Base-by-base conservation (phyloP, 1,284 basidiomycete species). In the Apiotrichum brassicae region DNA sequence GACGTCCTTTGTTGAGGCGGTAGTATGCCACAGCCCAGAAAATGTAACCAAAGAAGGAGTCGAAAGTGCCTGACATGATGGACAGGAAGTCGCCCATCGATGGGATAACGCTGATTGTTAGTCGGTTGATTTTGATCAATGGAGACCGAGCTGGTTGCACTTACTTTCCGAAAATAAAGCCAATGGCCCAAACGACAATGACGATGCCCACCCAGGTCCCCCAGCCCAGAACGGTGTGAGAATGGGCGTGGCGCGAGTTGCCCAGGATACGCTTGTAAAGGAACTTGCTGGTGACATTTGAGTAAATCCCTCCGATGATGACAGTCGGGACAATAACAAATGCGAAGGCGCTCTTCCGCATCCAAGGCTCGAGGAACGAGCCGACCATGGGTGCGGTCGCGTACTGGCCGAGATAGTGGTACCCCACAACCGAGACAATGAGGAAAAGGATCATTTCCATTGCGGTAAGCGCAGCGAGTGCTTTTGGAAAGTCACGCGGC, bases 141-240 rank as follows among this genome's bases (percentile, higher is more conserved):
- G n/a, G n/a, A n/a, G n/a, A n/a, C n/a, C n/a, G n/a, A n/a, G n/a
- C n/a, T n/a, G n/a, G n/a, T n/a, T n/a, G n/a, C 1, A 64, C 64
- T 64, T 65, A 72, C 59, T 77, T 76, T 30, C 76, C 82, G 48
- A 85, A 80, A 47, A 84, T 62, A 67, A 81, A 85, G 1, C 78
- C 80, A 25, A 81, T 52, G 13, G 78, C 60, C 82, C 83, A 85
- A 12, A 79, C 78, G 25, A 64, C 61, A 20, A 76, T 72, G 43
- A 82, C 76, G 63, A 84, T 81, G 0, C 62, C 76, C 13, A 76
- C 65, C 83, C 83, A 85, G 0, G 71, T 65, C 0, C 67, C 58
- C 83, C 84, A 85, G 0, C 80, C 82, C 20, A 78, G 51, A 18
- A 78, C 43, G 3, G 81, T 82, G 74, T 85, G 79, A 18, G 73